Evolutionary conservation across 176 grass and related monocot genomes (phyloP).

Genomic region (Otatea glauca): DNA sequence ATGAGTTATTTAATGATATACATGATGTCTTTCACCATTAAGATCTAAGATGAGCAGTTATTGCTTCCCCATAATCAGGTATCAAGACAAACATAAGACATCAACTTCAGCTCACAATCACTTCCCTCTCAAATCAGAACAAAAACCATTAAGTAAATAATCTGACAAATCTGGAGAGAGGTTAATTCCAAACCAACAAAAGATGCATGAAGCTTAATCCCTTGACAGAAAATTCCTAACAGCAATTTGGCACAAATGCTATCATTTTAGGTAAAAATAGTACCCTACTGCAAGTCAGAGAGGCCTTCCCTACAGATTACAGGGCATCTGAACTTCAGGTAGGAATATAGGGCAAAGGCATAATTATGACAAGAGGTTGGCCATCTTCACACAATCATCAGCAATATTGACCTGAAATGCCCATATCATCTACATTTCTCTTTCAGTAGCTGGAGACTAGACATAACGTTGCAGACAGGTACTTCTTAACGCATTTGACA

Average conservation of each 20-base stretch:
- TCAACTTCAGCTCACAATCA: slow-evolving; percentile 12
- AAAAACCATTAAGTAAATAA: not conserved
- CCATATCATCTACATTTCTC: not conserved
- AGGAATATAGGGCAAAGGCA: not conserved
- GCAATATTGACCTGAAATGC: not conserved
- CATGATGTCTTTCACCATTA: not conserved
- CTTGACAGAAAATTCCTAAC: not conserved
- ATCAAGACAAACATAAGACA: slow-evolving; percentile 3
- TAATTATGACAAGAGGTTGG: not conserved
- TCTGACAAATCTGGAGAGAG: slow-evolving; percentile 5
- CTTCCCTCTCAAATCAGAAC: not conserved
- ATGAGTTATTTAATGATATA: not conserved
- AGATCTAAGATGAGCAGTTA: not conserved
- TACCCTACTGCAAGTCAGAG: slow-evolving; percentile 3
- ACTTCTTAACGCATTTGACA: not conserved
- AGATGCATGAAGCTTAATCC: not conserved
- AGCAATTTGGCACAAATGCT: not conserved
- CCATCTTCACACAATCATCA: not conserved
- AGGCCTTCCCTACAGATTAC: not conserved
- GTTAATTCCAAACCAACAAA: slow-evolving; percentile 19
- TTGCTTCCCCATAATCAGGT: not conserved
- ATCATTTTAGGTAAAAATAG: not conserved
- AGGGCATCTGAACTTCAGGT: not conserved
- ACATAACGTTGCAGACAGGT: not conserved
- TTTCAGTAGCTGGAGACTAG: not conserved